phyloP scores from a whole-genome alignment of 208 protist species.

The Trypanosoma vivax region DNA sequence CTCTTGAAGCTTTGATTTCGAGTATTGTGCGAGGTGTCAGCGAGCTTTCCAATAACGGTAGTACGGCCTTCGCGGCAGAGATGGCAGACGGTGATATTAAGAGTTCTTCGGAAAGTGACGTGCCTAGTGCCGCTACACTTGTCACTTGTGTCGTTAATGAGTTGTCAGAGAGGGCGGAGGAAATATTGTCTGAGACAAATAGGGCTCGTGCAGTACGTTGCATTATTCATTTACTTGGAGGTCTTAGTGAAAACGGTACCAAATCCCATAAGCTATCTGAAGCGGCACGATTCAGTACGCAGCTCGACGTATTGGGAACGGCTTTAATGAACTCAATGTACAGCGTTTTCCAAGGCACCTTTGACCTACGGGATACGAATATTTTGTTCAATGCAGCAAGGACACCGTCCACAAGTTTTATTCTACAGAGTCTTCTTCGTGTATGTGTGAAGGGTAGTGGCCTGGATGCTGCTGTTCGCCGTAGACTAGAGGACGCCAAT shows the following conservation, averaged over 20 bases:
- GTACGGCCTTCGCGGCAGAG: conserved; percentile 40
- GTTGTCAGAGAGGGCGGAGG: conserved; percentile 53
- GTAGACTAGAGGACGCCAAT: conserved; percentile 38
- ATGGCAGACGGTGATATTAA: conserved; percentile 54
- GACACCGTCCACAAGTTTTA: conserved; percentile 62
- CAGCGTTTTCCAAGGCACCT: conserved; percentile 45
- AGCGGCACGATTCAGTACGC: conserved; percentile 31
- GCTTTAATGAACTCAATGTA: conserved; percentile 48
- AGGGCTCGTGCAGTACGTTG: conserved; percentile 70
- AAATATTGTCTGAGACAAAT: conserved; percentile 68
- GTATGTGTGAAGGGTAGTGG: conserved; percentile 44
- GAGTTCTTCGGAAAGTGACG: conserved; percentile 58
- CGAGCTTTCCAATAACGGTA: conserved; percentile 27
- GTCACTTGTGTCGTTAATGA: conserved; percentile 59
- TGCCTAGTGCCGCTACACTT: conserved; percentile 73
- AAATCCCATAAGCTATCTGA: conserved; percentile 40
- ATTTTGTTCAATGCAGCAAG: conserved; percentile 69
- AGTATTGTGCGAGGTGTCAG: conserved; percentile 64
- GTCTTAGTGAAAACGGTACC: conserved; percentile 41
- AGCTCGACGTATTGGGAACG: conserved; percentile 38
- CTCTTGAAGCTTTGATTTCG: conserved; percentile 66
- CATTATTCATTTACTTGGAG: conserved; percentile 73
- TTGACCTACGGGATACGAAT: conserved; percentile 22
- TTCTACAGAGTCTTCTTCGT: conserved; percentile 78
- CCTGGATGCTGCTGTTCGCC: conserved; percentile 39